phyloP scores from a whole-genome alignment of 2,329 filamentous ascomycete genomes.

The Aureobasidium sp. region DNA sequence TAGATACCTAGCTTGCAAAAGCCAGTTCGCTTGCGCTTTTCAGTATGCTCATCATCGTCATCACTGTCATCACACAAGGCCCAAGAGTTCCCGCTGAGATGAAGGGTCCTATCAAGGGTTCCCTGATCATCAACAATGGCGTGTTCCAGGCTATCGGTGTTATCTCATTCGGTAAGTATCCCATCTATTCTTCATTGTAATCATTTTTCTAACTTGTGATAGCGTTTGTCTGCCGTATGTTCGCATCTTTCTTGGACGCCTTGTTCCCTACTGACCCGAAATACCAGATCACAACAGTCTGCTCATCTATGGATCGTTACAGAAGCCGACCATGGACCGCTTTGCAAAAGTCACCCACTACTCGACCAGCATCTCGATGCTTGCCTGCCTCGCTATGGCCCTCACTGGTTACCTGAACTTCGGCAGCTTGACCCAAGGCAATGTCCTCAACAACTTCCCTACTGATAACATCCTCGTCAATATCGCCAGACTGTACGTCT shows the following conservation, averaged over 20 bases:
- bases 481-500: conserved; percentile 65
- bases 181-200: not conserved
- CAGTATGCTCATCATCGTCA: conserved; percentile 84
- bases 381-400: conserved; percentile 86
- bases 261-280: conserved; percentile 3
- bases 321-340: conserved; percentile 89
- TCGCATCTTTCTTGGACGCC: not conserved
- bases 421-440: conserved; percentile 82
- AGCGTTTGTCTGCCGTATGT: conserved; percentile 59
- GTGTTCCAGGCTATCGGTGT: conserved; percentile 96
- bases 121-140: conserved; percentile 72
- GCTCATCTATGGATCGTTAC: conserved; percentile 91
- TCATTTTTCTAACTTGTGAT: conserved; percentile 24
- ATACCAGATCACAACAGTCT: conserved; percentile 79
- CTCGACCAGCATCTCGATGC: conserved; percentile 79
- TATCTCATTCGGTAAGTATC: conserved; percentile 77
- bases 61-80: conserved; percentile 81
- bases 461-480: conserved; percentile 88
- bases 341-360: conserved; percentile 91
- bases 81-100: conserved; percentile 62
- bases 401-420: conserved; percentile 87
- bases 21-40: conserved; percentile 87
- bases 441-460: conserved; percentile 97
- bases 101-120: conserved; percentile 60
- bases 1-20: conserved; percentile 65